Base-by-base conservation (phyloP, 2,329 filamentous ascomycete genomes). In the Neofusicoccum parvum region DNA sequence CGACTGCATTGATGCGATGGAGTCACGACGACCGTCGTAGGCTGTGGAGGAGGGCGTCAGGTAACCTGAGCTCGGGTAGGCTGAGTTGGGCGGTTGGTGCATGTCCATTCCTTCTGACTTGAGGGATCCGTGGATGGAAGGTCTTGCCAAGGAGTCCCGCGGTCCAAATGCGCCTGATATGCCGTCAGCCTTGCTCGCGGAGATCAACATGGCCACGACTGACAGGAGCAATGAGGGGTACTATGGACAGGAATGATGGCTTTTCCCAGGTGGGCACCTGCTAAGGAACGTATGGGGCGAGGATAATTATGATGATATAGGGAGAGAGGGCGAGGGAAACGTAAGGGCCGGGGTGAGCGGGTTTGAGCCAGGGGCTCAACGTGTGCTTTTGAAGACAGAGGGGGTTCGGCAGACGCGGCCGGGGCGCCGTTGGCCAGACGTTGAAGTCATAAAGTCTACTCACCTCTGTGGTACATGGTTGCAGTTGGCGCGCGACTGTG, bases 1-100 rank as follows among this genome's bases (percentile, higher is more conserved):
- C 15, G 73, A 74, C 34, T 75, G 70, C 14, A 70, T 69, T 3
- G 75, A 77, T 3, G 70, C 72, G 11, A 72, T 68, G 1, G 72
- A 75, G 63, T 74, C 72, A 62, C 75, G 69, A 41, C 74, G 71
- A 50, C 69, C 70, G 20, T 77, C 74, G 68, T 72, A 75, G 14
- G 71, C 68, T 2, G 70, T 43, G 32, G 67, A 69, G 2, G 72
- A 69, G 32, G 72, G 73, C 3, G 72, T 72, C 39, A 75, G 56
- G 23, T 74, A 69, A 5, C 70, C 72, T 11, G 70, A 68, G 14
- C 69, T 68, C 43, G 71, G 66, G 27, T 68, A 67, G 37, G 67
- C 53, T 7, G 67, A 65, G 15, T 69, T 70, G 17, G 71, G 70
- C 27, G 69, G 59, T 20, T 73, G 70, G 62, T 67, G 70, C n/a